phyloP scores from a whole-genome alignment of 129 eudicot genomes.

The Flaveria robusta region DNA sequence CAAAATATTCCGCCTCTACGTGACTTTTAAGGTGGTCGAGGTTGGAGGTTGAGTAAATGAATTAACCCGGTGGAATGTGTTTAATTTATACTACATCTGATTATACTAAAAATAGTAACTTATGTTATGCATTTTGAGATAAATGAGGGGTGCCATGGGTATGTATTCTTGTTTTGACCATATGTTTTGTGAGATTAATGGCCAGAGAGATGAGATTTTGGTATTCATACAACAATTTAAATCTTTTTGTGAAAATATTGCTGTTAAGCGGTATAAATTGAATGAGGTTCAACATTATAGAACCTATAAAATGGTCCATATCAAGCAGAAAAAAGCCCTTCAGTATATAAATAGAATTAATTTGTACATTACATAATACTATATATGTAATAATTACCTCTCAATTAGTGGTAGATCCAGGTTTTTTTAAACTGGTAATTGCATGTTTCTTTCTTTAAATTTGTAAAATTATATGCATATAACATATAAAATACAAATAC shows the following conservation, averaged over 20 bases:
- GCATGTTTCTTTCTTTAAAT: no score
- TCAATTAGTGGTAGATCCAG: no score
- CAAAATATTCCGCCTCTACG: constrained; percentile 18
- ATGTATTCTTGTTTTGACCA: constrained; percentile 19
- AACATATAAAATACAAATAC: no score
- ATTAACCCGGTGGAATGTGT: constrained; percentile 2
- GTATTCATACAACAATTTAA: neutral
- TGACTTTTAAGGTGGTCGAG: constrained; percentile 14
- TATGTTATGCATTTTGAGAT: constrained; percentile 13
- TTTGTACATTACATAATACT: no score
- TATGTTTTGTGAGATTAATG: constrained; percentile 6
- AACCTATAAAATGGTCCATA: neutral
- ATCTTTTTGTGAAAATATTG: neutral
- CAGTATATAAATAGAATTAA: neutral
- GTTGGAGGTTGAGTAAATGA: constrained; percentile 29
- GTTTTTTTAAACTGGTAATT: no score
- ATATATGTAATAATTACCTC: no score
- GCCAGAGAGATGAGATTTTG: neutral
- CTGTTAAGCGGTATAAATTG: neutral
- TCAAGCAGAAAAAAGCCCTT: no score
- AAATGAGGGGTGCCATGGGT: constrained; percentile 29
- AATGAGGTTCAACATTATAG: neutral
- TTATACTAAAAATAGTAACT: constrained; percentile 8
- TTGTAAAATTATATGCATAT: no score
- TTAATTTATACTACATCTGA: constrained; percentile 1